phyloP scores from a whole-genome alignment of 768 basidiomycete genomes.

The Pulveroboletus frians region DNA sequence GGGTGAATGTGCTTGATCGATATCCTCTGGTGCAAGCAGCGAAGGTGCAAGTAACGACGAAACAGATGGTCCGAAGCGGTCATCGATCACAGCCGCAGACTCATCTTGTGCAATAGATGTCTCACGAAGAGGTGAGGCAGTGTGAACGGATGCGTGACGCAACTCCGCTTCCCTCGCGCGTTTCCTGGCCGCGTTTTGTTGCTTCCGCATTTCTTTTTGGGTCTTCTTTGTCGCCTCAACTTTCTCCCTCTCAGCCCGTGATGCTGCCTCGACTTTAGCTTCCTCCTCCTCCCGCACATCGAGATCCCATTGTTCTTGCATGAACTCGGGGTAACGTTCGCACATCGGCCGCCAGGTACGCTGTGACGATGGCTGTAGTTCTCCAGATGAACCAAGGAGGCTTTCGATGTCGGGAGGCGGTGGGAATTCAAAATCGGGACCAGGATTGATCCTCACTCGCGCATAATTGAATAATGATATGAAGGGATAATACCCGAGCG shows the following conservation, averaged over 20 bases:
- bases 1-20: slow-evolving; percentile 42
- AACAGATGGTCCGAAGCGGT: slow-evolving; percentile 23
- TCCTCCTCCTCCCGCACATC: slow-evolving; percentile 76
- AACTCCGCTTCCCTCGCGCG: slow-evolving; percentile 38
- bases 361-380: slow-evolving; percentile 22
- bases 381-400: slow-evolving; percentile 40
- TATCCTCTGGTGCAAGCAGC: slow-evolving; percentile 23
- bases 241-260: slow-evolving; percentile 45
- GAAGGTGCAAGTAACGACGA: slow-evolving; percentile 25
- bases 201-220: slow-evolving; percentile 44
- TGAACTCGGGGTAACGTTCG: slow-evolving; percentile 83
- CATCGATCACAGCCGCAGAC: slow-evolving; percentile 20
- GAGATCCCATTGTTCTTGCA: slow-evolving; percentile 73
- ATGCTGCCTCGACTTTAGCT: slow-evolving; percentile 41
- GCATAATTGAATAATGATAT: slow-evolving; percentile 92
- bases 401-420: slow-evolving; percentile 77
- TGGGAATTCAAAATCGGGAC: slow-evolving; percentile 77
- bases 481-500: slow-evolving; percentile 93
- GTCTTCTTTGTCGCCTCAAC: slow-evolving; percentile 31
- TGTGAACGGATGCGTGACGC: slow-evolving; percentile 20
- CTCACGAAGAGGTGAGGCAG: slow-evolving; percentile 26
- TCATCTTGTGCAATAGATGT: slow-evolving; percentile 29
- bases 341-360: slow-evolving; percentile 72
- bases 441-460: slow-evolving; percentile 78
- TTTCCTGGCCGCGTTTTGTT: slow-evolving; percentile 50